Conservation (phyloP, 805 yeast genomes). For the Sugiyamaella valdiviana region DNA sequence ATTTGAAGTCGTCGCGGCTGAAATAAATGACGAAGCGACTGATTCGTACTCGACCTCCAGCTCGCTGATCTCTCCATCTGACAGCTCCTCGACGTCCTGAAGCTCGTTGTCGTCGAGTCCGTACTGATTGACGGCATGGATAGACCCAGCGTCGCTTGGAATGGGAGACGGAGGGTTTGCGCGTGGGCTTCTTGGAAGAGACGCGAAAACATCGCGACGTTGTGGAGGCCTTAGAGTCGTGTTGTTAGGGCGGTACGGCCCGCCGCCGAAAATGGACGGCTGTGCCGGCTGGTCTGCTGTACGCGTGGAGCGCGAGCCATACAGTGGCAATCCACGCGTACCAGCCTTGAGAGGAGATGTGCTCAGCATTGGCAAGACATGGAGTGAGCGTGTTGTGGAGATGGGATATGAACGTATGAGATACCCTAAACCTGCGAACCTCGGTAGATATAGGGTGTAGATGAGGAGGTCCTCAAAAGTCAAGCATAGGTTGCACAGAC, state of each 20-base stretch:
- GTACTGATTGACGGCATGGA: not conserved
- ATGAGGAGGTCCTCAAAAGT: not conserved
- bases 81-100: not conserved
- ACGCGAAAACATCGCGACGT: not conserved
- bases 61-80: conserved; percentile 3
- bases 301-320: not conserved
- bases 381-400: too few relatives aligned
- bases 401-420: too few relatives aligned
- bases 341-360: not conserved
- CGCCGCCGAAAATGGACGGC: not conserved
- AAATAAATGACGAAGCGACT: not conserved
- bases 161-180: not conserved
- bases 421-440: too few relatives aligned
- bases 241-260: not conserved
- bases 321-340: not conserved
- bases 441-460: too few relatives aligned
- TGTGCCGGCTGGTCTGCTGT: not conserved
- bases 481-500: too few relatives aligned
- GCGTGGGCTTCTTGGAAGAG: not conserved
- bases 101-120: not conserved
- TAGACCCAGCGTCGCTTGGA: not conserved
- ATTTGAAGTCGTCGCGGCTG: not conserved
- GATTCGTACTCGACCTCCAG: conserved; percentile 7
- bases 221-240: not conserved
- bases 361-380: too few relatives aligned